Conservation (phyloP, 805 yeast species). For the Ogataea polymorpha region DNA sequence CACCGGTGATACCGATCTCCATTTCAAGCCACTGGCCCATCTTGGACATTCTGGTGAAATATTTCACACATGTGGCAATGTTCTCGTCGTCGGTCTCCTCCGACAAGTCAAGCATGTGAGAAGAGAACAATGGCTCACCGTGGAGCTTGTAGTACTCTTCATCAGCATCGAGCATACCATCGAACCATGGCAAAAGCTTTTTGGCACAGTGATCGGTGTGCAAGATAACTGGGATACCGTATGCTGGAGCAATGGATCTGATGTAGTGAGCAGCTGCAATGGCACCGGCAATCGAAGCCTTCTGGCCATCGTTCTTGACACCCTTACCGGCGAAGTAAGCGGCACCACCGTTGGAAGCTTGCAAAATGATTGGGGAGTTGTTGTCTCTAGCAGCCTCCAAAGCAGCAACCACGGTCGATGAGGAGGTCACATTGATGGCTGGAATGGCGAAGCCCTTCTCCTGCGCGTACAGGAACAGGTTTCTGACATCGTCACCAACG, state of each 20-base stretch:
- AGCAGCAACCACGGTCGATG: constrained; percentile 96
- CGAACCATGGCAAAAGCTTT: constrained; percentile 97
- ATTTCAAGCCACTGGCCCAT: constrained; percentile 97
- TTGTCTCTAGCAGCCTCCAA: constrained; percentile 95
- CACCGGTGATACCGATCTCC: constrained; percentile 99
- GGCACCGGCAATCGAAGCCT: constrained; percentile 91
- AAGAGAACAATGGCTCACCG: constrained; percentile 96
- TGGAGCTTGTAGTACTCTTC: constrained; percentile 82
- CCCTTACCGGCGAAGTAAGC: constrained; percentile 99
- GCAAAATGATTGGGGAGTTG: constrained; percentile 93
- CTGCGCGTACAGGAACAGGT: constrained; percentile 88
- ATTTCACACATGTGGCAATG: constrained; percentile 89
- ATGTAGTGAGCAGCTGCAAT: constrained; percentile 97
- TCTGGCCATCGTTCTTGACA: constrained; percentile 87
- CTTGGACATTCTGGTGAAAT: constrained; percentile 91
- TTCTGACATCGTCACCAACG: constrained; percentile 94
- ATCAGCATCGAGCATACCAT: constrained; percentile 96
- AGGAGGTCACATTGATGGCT: constrained; percentile 96
- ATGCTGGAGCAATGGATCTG: constrained; percentile 92
- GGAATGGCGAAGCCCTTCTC: constrained; percentile 94
- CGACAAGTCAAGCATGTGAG: constrained; percentile 97
- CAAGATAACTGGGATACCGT: constrained; percentile 94
- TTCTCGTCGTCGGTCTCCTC: constrained; percentile 96
- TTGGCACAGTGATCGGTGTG: constrained; percentile 99
- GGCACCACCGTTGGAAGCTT: constrained; percentile 98